A percentile compares a stretch with the other conserved stretches of the same genome.
phyloP scores from a whole-genome alignment of 331 rosid genomes.

The Saraca asoca region DNA sequence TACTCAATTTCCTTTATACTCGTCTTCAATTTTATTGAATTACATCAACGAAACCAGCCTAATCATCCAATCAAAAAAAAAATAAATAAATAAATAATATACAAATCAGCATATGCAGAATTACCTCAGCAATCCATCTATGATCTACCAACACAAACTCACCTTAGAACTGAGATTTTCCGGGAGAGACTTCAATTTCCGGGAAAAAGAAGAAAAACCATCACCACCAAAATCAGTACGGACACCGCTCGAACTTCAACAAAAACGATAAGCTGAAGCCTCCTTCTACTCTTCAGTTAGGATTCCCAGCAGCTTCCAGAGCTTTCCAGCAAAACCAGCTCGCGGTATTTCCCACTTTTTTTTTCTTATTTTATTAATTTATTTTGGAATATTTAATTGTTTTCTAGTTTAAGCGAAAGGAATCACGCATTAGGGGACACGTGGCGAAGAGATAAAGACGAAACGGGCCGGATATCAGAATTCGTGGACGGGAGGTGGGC shows the following conservation, averaged over 20 bases:
- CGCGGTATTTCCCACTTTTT: conserved; percentile 17
- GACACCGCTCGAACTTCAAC: background rate
- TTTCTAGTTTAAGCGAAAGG: conserved; percentile 27
- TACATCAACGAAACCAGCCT: too few relatives aligned
- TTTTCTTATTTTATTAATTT: too few relatives aligned
- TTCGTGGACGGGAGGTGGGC: conserved; percentile 62
- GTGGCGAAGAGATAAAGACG: conserved; percentile 43
- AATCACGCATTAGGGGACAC: conserved; percentile 46
- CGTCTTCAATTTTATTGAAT: too few relatives aligned
- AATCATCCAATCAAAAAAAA: background rate
- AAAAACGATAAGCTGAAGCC: conserved; percentile 2
- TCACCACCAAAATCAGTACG: background rate
- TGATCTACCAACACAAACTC: conserved; percentile 2
- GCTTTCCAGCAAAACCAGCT: conserved; percentile 33
- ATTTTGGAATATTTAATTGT: background rate
- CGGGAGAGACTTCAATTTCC: background rate
- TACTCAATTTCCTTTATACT: too few relatives aligned
- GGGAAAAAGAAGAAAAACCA: conserved; percentile 2
- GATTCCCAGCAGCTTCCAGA: conserved; percentile 48
- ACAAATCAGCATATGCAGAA: too few relatives aligned
- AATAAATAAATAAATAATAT: too few relatives aligned
- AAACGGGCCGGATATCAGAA: conserved; percentile 38
- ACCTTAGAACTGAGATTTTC: conserved; percentile 20
- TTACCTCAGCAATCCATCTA: background rate
- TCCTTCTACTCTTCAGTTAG: conserved; percentile 2